phyloP scores from a whole-genome alignment of 441 rosid species.

The Gossypium laxum region DNA sequence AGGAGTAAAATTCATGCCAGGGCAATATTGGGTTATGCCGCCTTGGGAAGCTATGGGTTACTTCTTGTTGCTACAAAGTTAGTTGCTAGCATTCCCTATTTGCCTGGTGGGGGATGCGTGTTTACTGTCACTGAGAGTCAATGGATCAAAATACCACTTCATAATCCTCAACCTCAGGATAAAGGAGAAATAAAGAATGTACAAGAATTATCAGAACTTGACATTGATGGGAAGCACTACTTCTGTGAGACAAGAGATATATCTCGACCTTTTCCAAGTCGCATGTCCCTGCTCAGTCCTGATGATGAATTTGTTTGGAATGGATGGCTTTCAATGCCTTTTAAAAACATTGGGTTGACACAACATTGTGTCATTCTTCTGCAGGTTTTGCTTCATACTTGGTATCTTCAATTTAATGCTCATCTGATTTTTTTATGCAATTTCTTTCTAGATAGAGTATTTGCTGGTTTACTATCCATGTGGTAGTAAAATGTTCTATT shows the following conservation, averaged over 20 bases:
- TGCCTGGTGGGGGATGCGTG: slow-evolving; percentile 93
- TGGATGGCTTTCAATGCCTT: slow-evolving; percentile 67
- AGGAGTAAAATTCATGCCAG: slow-evolving; percentile 44
- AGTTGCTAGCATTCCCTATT: slow-evolving; percentile 51
- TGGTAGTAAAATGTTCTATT: not conserved
- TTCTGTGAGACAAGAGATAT: slow-evolving; percentile 86
- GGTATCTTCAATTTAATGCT: slow-evolving; percentile 23
- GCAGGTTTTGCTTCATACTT: slow-evolving; percentile 61
- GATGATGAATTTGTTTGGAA: slow-evolving; percentile 98
- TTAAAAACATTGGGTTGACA: slow-evolving; percentile 56
- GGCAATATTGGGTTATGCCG: slow-evolving; percentile 80
- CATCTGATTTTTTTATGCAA: slow-evolving; percentile 3
- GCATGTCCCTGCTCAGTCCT: slow-evolving; percentile 51
- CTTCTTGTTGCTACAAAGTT: slow-evolving; percentile 86
- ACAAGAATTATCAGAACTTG: slow-evolving; percentile 80
- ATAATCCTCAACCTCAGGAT: slow-evolving; percentile 73
- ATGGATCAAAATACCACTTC: slow-evolving; percentile 76
- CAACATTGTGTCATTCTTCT: slow-evolving; percentile 71
- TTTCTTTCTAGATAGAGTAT: slow-evolving; percentile 11
- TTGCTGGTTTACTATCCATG: not conserved
- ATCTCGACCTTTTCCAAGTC: slow-evolving; percentile 86
- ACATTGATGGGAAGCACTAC: slow-evolving; percentile 87
- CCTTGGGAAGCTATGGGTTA: slow-evolving; percentile 67
- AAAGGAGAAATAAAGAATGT: slow-evolving; percentile 77
- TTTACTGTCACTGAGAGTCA: slow-evolving; percentile 75